Base-by-base conservation (phyloP, 306 rosid genomes). In the Cucumis cinereus region DNA sequence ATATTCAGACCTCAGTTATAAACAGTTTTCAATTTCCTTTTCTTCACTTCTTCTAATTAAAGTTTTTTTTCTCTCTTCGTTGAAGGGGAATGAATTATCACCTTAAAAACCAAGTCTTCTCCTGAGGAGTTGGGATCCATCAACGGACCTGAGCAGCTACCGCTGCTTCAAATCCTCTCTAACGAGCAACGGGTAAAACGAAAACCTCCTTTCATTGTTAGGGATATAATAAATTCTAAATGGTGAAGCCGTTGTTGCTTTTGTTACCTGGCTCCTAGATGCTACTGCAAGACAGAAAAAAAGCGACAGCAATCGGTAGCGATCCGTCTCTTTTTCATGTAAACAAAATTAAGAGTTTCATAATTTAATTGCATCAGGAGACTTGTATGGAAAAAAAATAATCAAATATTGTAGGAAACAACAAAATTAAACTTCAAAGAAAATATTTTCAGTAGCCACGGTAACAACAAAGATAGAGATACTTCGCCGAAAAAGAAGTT, bases 131-230 rank as follows among this genome's bases (percentile, higher is more conserved):
- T 78, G 23, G 87, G 81, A 74, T 92, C 99, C 99, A 94, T 94
- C 45, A 70, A 72, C 57, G 78, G 86, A 86, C 79, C 66, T 7
- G 40, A 56, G 88, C 89, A 84, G 87, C 87, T 70, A 47, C 26
- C 86, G 91, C 90, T 86, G 91, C 93, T 89, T 90, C 91, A 94
- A 95, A 90, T 86, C 96, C 90, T 91, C 95, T 82, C 93, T 66
- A 79, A 89, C 72, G 17, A 84, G 84, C 79, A 84, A 84, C 30
- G 89, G 83, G 77, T 90, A 89, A 79, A 81, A 77, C n/a, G 78
- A 79, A 80, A 56, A 75, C 87, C 84, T 84, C 69, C 86, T 76
- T 77, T 82, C 82, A 74, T 84, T 77, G 79, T 82, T 83, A 15
- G 82, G 82, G 82, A 82, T 80, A 86, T 58, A 77, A 14, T 85